Percentiles rank a stretch among this genome's conserved stretches.
Evolutionary conservation across 2,329 filamentous ascomycete species (phyloP).

Genomic region (Fusarium coicis): DNA sequence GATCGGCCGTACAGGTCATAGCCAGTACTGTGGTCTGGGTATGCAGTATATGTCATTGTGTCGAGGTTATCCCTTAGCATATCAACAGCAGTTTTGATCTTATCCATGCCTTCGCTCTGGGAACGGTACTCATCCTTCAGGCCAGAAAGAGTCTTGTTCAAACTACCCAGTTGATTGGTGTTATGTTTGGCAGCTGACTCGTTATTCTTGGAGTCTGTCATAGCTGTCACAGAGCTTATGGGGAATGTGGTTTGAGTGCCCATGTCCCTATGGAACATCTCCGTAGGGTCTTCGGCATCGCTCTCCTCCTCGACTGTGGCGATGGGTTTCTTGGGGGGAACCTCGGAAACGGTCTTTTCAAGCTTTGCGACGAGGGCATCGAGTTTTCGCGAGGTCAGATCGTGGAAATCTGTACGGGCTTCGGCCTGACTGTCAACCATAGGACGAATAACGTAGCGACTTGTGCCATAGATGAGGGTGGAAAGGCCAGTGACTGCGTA

Average conservation of each 20-base stretch:
- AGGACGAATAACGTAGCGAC: conserved; percentile 74
- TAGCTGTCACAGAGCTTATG: conserved; percentile 29
- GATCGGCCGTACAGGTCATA: conserved; percentile 57
- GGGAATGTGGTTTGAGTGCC: conserved; percentile 76
- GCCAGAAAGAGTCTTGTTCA: conserved; percentile 56
- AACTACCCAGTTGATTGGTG: conserved; percentile 53
- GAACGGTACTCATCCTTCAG: conserved; percentile 57
- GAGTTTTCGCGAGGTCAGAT: conserved; percentile 58
- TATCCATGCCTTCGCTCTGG: conserved; percentile 61
- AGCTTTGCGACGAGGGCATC: conserved; percentile 61
- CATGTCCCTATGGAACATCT: conserved; percentile 84
- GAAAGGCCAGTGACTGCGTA: conserved; percentile 68
- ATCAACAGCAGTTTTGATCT: conserved; percentile 64
- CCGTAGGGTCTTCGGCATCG: conserved; percentile 73
- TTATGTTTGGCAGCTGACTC: conserved; percentile 53
- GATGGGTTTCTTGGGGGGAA: conserved; percentile 56
- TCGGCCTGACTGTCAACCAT: conserved; percentile 65
- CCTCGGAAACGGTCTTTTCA: conserved; percentile 68
- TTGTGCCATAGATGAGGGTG: conserved; percentile 75
- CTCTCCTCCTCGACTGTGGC: conserved; percentile 50
- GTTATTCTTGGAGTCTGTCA: conserved; percentile 2
- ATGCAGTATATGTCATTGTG: conserved; percentile 61
- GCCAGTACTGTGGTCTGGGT: conserved; percentile 51
- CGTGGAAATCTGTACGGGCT: conserved; percentile 64
- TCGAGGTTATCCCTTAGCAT: conserved; percentile 75